phyloP scores from a whole-genome alignment of 2,329 filamentous ascomycete genomes.

The Fusarium sulawesiense region DNA sequence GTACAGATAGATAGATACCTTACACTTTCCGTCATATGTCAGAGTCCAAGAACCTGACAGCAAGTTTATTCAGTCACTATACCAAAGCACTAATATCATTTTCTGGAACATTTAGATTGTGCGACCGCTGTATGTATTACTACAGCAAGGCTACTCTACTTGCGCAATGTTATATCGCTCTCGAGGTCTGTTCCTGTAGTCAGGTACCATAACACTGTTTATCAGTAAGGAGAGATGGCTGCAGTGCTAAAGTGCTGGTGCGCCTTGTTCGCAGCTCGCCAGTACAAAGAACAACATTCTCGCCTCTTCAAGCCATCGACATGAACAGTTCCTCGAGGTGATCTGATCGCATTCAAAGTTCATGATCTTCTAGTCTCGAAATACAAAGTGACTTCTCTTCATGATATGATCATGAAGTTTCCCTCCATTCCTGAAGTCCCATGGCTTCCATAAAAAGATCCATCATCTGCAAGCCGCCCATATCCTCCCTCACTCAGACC shows the following conservation, averaged over 20 bases:
- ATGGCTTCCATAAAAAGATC: neutral
- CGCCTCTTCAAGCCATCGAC: neutral
- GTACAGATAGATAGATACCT: neutral
- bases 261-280: neutral
- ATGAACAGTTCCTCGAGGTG: neutral
- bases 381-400: neutral
- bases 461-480: neutral
- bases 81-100: neutral
- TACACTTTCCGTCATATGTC: neutral
- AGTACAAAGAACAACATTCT: neutral
- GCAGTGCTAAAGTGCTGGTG: too few relatives aligned
- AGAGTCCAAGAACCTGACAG: neutral
- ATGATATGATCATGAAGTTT: neutral
- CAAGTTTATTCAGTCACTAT: neutral
- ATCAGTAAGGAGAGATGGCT: neutral
- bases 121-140: neutral
- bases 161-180: neutral
- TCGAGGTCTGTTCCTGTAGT: neutral
- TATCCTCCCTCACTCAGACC: neutral
- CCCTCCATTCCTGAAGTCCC: neutral
- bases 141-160: neutral
- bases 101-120: neutral
- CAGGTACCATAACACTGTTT: neutral
- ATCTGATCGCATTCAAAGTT: neutral
- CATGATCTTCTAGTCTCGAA: neutral